Base-by-base conservation (phyloP, 805 yeast genomes). In the Ogataea wickerhamii region DNA sequence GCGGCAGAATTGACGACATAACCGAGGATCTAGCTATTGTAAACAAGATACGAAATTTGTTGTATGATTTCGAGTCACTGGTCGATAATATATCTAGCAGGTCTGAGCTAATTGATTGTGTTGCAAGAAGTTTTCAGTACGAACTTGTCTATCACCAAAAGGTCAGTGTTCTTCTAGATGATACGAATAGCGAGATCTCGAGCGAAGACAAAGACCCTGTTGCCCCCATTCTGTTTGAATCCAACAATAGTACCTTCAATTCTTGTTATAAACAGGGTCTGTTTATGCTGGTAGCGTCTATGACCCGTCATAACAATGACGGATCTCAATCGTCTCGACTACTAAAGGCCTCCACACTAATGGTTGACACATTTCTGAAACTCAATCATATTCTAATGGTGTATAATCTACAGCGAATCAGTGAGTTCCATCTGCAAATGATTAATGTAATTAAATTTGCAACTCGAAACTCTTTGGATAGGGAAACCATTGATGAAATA, bases 181-280 rank as follows among this genome's bases (percentile, higher is more conserved):
- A 47, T 28, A 49, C 51, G 4, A 37, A 41, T 29, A 43, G 46
- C 18, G 43, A 37, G 11, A 20, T 41, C 14, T 18, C 38, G 13
- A 28, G 23, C n/a, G 22, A 16, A 11, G 28, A 32, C 6, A 41
- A 39, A 4, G 44, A 43, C 10, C 43, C 50, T 1, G 32, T 48
- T 17, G 40, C 42, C 6, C 46, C 51, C 3, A 34, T 46, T 4
- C 27, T 43, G 21, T 45, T 49, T 17, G 48, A 42, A 5, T 39
- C 51, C 3, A 45, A 44, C 29, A 47, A 49, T 26, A 40, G 39
- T n/a, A 40, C 49, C 2, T 50, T 53, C 32, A 35, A 38, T 17
- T 39, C 42, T 2, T 40, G 48, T 11, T 53, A 50, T 40, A 49
- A 47, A 13, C 49, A 47, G 22, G 48, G 55, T 12, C 30, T 53